phyloP scores from a whole-genome alignment of 2,329 filamentous ascomycete species.

The Sphaerostilbella broomeana region DNA sequence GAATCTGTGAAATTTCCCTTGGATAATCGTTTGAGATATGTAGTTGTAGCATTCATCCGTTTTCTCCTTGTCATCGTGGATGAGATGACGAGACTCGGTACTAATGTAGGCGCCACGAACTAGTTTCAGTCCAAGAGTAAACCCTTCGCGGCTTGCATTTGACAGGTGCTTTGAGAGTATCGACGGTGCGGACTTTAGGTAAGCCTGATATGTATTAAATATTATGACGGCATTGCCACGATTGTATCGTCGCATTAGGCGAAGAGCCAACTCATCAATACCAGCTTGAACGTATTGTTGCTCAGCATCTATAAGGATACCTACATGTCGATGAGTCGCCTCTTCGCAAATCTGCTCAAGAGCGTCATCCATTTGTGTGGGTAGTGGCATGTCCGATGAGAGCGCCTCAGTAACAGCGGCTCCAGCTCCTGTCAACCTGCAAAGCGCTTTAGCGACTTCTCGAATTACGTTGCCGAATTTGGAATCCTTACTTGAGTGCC shows the following conservation, averaged over 20 bases:
- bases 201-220: constrained; percentile 51
- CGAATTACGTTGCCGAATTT: neutral
- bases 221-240: constrained; percentile 28
- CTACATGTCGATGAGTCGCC: constrained; percentile 25
- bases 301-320: constrained; percentile 41
- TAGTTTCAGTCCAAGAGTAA: constrained; percentile 49
- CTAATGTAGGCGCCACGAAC: constrained; percentile 51
- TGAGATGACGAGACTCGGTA: constrained; percentile 42
- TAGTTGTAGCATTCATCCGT: constrained; percentile 48
- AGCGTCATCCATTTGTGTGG: constrained; percentile 36
- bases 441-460: constrained; percentile 25
- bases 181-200: constrained; percentile 41
- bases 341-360: constrained; percentile 34
- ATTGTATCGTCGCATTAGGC: constrained; percentile 35
- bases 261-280: constrained; percentile 27
- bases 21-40: constrained; percentile 40
- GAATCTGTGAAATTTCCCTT: constrained; percentile 22
- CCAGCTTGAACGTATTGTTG: constrained; percentile 38
- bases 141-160: constrained; percentile 37
- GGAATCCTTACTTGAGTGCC: constrained; percentile 30
- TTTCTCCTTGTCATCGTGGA: constrained; percentile 46
- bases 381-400: constrained; percentile 26
- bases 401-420: constrained; percentile 33
- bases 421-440: constrained; percentile 33
- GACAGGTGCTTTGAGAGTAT: constrained; percentile 40